phyloP scores from a whole-genome alignment of 345 rosid species.

The Linum trigynum region DNA sequence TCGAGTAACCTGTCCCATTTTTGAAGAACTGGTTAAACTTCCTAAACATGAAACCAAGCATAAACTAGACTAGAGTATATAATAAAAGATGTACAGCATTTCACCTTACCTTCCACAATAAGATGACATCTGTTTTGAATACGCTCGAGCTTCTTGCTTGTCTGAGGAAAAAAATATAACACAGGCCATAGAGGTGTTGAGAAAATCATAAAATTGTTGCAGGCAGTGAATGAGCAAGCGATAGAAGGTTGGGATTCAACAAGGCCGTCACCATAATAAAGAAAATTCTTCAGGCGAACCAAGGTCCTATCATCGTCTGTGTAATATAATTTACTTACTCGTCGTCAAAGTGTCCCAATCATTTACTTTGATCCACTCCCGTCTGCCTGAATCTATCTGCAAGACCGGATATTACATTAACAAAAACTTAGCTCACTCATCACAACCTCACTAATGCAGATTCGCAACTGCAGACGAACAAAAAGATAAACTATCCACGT shows the following conservation, averaged over 20 bases:
- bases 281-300: too few species aligned
- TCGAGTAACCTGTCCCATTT: conserved; percentile 56
- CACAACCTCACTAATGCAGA: neutral
- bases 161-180: conserved; percentile 32
- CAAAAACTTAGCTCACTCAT: neutral
- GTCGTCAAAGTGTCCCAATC: conserved; percentile 48
- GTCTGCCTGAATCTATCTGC: conserved; percentile 48
- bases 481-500: conserved; percentile 1
- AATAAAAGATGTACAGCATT: neutral
- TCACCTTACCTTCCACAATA: conserved; percentile 82
- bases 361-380: conserved; percentile 59
- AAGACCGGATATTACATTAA: conserved; percentile 11
- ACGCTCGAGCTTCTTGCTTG: conserved; percentile 81
- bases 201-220: neutral
- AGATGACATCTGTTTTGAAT: conserved; percentile 76
- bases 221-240: conserved; percentile 2
- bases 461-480: neutral
- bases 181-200: neutral
- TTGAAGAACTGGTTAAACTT: conserved; percentile 8
- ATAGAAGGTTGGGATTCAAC: conserved; percentile 9
- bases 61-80: neutral
- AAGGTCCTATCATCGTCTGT: neutral
- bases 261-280: too few species aligned
- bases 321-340: conserved; percentile 28
- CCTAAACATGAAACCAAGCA: conserved; percentile 2